Conservation (phyloP, 257 asterid genomes). For the Solanum pennellii region DNA sequence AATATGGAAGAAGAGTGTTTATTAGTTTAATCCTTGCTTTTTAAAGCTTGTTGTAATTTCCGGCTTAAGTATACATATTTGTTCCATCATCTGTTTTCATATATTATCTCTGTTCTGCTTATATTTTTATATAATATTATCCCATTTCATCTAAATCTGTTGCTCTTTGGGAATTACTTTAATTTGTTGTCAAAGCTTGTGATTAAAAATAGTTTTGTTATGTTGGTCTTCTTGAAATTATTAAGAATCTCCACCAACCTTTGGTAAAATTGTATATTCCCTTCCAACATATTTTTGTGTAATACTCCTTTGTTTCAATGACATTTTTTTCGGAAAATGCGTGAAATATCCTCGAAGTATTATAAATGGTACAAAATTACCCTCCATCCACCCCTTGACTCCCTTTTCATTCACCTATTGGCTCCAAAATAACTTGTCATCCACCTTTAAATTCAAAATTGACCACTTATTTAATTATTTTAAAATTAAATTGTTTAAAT, state of each 20-base stretch:
- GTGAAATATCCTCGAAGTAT: too few relatives aligned
- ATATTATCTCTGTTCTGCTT: neutral
- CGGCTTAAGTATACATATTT: neutral
- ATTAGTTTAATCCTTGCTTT: neutral
- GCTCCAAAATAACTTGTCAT: too few relatives aligned
- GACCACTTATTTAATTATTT: too few relatives aligned
- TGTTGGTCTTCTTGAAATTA: neutral
- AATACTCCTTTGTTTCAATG: too few relatives aligned
- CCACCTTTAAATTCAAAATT: too few relatives aligned
- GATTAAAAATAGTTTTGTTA: neutral
- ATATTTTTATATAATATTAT: neutral
- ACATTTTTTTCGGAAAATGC: too few relatives aligned
- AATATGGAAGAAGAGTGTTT: neutral
- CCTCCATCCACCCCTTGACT: rapidly evolving
- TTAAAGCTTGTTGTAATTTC: neutral
- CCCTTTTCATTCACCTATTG: too few relatives aligned
- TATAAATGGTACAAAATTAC: too few relatives aligned
- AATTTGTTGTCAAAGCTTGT: neutral
- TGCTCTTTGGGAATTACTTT: neutral
- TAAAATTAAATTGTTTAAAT: too few relatives aligned
- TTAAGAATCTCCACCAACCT: neutral
- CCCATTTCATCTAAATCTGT: neutral
- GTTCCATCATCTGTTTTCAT: neutral
- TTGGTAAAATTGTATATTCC: neutral
- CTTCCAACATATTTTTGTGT: neutral